A percentile compares a stretch with the other conserved stretches of the same genome.
phyloP scores from a whole-genome alignment of 306 rosid genomes.

The Oemleria cerasiformis region DNA sequence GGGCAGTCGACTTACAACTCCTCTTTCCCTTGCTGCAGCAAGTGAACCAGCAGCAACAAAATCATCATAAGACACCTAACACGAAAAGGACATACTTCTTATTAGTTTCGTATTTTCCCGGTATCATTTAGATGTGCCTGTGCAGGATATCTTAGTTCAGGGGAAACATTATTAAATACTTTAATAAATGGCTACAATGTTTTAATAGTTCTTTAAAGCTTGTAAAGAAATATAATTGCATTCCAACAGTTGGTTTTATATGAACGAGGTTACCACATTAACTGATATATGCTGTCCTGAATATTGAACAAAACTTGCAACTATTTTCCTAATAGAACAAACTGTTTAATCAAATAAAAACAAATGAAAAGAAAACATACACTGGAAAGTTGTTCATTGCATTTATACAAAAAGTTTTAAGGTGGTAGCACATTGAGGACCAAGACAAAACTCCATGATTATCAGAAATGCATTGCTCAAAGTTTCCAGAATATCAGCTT shows the following conservation, averaged over 20 bases:
- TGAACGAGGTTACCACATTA: not conserved
- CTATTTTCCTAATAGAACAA: not conserved
- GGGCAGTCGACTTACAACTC: conserved; percentile 65
- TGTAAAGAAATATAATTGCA: not conserved
- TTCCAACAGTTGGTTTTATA: not conserved
- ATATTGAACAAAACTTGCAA: not conserved
- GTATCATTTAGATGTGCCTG: not conserved
- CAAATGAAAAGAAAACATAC: not conserved
- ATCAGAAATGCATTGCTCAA: conserved; percentile 3
- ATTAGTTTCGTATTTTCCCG: not conserved
- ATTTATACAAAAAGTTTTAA: not conserved
- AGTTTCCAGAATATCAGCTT: not conserved
- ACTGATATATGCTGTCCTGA: not conserved
- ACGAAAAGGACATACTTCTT: conserved; percentile 15
- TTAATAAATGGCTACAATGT: not conserved
- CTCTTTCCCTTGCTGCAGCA: conserved; percentile 89
- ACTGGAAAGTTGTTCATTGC: not conserved
- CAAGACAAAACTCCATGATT: not conserved
- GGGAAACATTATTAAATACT: conserved; percentile 6
- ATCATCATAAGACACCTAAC: conserved; percentile 78
- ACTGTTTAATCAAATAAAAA: not conserved
- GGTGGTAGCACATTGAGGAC: not conserved
- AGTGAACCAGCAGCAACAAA: conserved; percentile 88
- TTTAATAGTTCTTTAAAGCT: not conserved
- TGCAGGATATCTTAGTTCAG: not conserved